phyloP scores from a whole-genome alignment of 2,329 filamentous ascomycete genomes.

The Nemania sp. region DNA sequence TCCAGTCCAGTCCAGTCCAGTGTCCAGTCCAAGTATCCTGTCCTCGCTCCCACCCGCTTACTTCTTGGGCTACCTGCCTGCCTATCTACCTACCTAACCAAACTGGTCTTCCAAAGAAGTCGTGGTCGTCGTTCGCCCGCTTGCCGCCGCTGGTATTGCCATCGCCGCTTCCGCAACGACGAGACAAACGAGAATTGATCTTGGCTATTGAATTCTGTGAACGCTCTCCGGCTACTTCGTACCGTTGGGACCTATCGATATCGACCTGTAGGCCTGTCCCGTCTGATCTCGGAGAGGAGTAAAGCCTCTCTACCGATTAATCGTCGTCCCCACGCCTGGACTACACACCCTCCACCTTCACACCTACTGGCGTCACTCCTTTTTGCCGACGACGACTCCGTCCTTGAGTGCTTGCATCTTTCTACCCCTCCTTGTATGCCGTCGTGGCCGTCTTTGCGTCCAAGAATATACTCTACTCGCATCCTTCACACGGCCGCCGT shows the following conservation, averaged over 20 bases:
- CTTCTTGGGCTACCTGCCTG: constrained; percentile 2
- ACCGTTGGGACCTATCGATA: not conserved
- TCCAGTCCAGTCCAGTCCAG: no score
- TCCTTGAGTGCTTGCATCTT: not conserved
- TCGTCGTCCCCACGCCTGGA: constrained; percentile 5
- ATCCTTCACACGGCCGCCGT: not conserved
- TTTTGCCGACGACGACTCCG: constrained; percentile 7
- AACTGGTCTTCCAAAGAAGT: constrained; percentile 1
- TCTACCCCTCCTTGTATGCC: not conserved
- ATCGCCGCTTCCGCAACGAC: constrained; percentile 5
- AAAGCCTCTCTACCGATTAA: not conserved
- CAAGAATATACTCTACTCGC: not conserved
- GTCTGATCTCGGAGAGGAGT: not conserved
- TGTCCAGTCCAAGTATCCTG: not conserved
- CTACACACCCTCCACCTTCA: constrained; percentile 3
- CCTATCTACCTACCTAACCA: not conserved
- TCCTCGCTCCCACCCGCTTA: constrained; percentile 8
- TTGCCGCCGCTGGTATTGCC: not conserved
- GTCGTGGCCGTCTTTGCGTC: not conserved
- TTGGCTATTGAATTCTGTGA: not conserved
- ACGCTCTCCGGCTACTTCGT: constrained; percentile 1
- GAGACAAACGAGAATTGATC: not conserved
- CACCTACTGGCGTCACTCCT: constrained; percentile 10
- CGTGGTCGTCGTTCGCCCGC: not conserved
- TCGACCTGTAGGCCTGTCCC: no score